A percentile compares a stretch with the other conserved stretches of the same genome.
Evolutionary conservation across 2,329 filamentous ascomycete species (phyloP).

Genomic region (Exophiala sideris): DNA sequence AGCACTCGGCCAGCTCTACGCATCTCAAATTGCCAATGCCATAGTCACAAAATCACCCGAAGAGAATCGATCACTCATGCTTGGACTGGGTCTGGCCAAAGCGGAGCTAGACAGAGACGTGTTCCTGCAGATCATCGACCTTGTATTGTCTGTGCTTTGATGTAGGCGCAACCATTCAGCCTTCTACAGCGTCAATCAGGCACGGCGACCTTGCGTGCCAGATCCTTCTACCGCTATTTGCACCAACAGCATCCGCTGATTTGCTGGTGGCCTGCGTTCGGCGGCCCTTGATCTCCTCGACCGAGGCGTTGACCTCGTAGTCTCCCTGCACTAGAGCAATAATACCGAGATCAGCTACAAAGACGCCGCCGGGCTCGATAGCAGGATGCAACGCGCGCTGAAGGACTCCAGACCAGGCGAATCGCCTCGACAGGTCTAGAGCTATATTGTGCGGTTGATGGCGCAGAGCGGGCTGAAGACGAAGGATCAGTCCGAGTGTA

Average conservation of each 20-base stretch:
- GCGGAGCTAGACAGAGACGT: slow-evolving; percentile 26
- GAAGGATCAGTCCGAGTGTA: slow-evolving; percentile 68
- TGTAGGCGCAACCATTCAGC: not conserved
- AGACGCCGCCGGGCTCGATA: slow-evolving; percentile 57
- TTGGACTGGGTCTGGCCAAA: slow-evolving; percentile 38
- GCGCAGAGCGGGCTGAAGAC: slow-evolving; percentile 72
- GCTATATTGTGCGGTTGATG: slow-evolving; percentile 69
- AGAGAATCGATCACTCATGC: slow-evolving; percentile 57
- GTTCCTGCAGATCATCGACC: slow-evolving; percentile 27
- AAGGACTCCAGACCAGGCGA: slow-evolving; percentile 80
- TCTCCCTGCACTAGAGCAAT: slow-evolving; percentile 74
- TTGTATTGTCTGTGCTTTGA: slow-evolving; percentile 27
- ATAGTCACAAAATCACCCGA: slow-evolving; percentile 67
- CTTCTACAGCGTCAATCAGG: slow-evolving; percentile 29
- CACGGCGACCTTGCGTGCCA: slow-evolving; percentile 36
- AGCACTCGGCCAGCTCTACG: slow-evolving; percentile 80
- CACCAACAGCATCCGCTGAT: slow-evolving; percentile 23
- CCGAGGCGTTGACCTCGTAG: slow-evolving; percentile 74
- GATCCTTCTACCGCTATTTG: slow-evolving; percentile 28
- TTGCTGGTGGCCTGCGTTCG: slow-evolving; percentile 18
- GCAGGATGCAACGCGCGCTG: slow-evolving; percentile 66
- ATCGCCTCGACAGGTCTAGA: slow-evolving; percentile 75
- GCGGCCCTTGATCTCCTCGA: slow-evolving; percentile 66
- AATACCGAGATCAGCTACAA: slow-evolving; percentile 64
- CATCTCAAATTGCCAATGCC: slow-evolving; percentile 80